phyloP scores from a whole-genome alignment of 192 early-diverging fungal species.

The Coemansia sp. region DNA sequence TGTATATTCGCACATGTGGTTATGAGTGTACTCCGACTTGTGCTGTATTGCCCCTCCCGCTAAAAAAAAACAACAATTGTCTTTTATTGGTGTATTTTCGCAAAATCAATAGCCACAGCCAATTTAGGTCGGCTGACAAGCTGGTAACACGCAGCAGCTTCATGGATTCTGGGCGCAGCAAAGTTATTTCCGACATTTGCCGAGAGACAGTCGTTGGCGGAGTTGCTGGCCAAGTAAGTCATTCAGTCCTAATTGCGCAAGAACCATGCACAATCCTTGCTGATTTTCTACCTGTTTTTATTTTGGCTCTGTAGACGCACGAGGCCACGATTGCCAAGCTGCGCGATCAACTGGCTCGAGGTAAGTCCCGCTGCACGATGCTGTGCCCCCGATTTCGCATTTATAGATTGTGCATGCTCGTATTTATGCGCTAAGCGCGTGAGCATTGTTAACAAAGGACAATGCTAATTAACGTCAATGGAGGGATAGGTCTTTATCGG shows the following conservation, averaged over 20 bases:
- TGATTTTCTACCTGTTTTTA: background rate
- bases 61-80: background rate
- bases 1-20: background rate
- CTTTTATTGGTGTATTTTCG: background rate
- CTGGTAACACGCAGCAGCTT: slow-evolving; percentile 30
- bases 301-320: background rate
- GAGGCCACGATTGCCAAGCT: slow-evolving; percentile 9
- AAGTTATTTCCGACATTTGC: slow-evolving; percentile 13
- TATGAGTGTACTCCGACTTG: background rate
- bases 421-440: slow-evolving; percentile 2
- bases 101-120: slow-evolving; percentile 11
- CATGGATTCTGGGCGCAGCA: slow-evolving; percentile 18
- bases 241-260: background rate
- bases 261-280: background rate
- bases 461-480: slow-evolving; percentile 9
- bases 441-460: slow-evolving; percentile 2
- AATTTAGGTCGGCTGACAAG: slow-evolving; percentile 19
- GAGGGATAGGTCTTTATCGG: slow-evolving; percentile 20
- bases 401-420: slow-evolving; percentile 8
- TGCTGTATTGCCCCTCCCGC: background rate
- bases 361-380: slow-evolving; percentile 19
- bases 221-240: slow-evolving; percentile 2
- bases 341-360: slow-evolving; percentile 22
- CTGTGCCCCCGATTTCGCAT: background rate
- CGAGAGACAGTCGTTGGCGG: slow-evolving; percentile 8